Conservation (phyloP, 176 grass and related monocot species). For the Eremochloa ophiuroides region DNA sequence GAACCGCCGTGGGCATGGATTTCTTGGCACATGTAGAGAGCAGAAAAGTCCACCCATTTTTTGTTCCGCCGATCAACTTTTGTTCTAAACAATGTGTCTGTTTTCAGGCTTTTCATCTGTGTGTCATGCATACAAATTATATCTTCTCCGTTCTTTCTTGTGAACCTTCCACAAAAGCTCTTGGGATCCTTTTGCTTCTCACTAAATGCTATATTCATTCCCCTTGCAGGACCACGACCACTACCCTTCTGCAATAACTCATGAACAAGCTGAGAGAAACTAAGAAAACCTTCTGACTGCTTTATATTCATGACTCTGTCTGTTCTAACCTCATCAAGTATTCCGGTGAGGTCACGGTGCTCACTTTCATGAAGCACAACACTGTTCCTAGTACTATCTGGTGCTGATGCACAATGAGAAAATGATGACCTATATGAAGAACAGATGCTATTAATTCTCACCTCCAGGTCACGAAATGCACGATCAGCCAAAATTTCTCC, state of each 20-base stretch:
- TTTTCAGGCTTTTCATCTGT: background rate
- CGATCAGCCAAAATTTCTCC: background rate
- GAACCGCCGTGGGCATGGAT: constrained; percentile 68
- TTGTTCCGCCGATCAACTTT: constrained; percentile 55
- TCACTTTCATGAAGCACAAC: constrained; percentile 25
- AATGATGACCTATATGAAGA: constrained; percentile 5
- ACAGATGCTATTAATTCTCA: constrained; percentile 20
- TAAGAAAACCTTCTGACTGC: constrained; percentile 32
- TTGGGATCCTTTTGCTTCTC: constrained; percentile 24
- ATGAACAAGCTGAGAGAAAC: constrained; percentile 36
- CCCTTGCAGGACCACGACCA: constrained; percentile 1
- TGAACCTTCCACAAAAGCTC: constrained; percentile 40
- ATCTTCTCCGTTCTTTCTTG: constrained; percentile 25
- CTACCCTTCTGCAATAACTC: constrained; percentile 13
- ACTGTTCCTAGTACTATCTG: constrained; percentile 32
- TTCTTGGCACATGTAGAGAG: constrained; percentile 68
- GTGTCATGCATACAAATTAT: constrained; percentile 23
- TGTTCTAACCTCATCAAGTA: constrained; percentile 34
- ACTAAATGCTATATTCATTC: background rate
- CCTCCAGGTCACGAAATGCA: constrained; percentile 22
- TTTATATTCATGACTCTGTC: constrained; percentile 25
- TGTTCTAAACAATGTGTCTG: constrained; percentile 15
- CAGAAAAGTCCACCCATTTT: constrained; percentile 67
- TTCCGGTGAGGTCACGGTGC: background rate
- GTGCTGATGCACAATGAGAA: background rate